A percentile compares a stretch with the other conserved stretches of the same genome.
These are phyloP conservation scores for Gastrolobium bilobum DNA, from an alignment of 306 rosid species.

Conservation along the genomic window DNA sequence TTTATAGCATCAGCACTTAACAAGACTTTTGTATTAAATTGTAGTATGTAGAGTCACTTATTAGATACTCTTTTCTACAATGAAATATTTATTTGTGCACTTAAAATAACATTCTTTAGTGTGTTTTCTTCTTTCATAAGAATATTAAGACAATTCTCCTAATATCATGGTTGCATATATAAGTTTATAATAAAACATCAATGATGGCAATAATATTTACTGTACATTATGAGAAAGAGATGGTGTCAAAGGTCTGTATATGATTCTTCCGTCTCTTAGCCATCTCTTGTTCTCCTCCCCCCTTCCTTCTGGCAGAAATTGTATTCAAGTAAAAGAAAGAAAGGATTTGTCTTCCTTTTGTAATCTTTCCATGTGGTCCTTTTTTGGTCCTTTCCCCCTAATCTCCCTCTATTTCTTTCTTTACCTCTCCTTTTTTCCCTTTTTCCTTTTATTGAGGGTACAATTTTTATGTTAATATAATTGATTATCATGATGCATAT, in stretches of 20 bases:
- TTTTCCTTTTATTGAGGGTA: background rate
- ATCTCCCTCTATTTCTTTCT: no score
- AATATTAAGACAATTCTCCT: slow-evolving; percentile 30
- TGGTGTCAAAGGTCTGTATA: background rate
- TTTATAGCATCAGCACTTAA: slow-evolving; percentile 11
- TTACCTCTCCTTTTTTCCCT: no score
- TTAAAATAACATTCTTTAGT: slow-evolving; percentile 13
- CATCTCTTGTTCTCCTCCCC: background rate
- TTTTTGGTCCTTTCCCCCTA: no score
- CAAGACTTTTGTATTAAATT: slow-evolving; percentile 14
- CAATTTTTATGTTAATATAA: background rate
- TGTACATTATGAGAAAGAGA: slow-evolving; percentile 28
- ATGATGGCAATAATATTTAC: slow-evolving; percentile 14
- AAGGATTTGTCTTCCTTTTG: background rate
- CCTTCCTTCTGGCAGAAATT: background rate
- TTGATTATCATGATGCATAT: slow-evolving; percentile 25
- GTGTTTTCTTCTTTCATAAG: slow-evolving; percentile 27
- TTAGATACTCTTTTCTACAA: slow-evolving; percentile 5
- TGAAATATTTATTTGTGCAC: slow-evolving; percentile 18
- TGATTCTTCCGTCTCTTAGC: slow-evolving; percentile 16
- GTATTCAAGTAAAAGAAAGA: background rate
- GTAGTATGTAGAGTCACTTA: slow-evolving; percentile 15
- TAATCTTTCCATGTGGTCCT: background rate
- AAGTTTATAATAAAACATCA: slow-evolving; percentile 23
- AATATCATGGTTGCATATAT: background rate